Evolutionary conservation across 2,329 filamentous ascomycete genomes (phyloP), one percentile per base, ranked within the genome.

Genomic region (Sporothrix mexicana): DNA sequence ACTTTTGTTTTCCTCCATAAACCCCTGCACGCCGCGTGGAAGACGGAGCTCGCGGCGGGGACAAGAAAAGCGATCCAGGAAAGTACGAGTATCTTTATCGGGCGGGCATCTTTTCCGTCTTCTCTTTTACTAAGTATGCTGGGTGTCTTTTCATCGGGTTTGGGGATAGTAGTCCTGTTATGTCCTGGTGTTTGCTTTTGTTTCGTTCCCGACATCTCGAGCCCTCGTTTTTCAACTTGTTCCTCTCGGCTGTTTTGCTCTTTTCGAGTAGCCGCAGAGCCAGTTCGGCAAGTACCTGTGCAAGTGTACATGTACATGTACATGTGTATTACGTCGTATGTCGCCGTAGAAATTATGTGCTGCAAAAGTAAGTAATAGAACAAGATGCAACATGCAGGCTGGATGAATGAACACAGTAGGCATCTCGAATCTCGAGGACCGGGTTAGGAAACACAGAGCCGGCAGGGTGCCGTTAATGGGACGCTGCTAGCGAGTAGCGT

Each of bases 401-500:
- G 10, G 51, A 53, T 20, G 5, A 53, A 53, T 23, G 51, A 23
- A 17, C n/a, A 20, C 51, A 53, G 7, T 2, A 51, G 47, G n/a
- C 51, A 17, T 9, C 51, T 6, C 12, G 10, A 20, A 20, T 23
- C 20, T n/a, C 55, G 30, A 30, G 8, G 45, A 30, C 49, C 30
- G 9, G 66, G 47, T 53, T n/a, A 51, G 66, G 43, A 69, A 41
- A 69, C 13, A 69, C 25, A 41, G 47, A 55, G 49, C 66, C 66
- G 66, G 36, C 13, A 25, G 49, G 25, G 25, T 41, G 64, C 45
- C 23, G 45, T 55, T 25, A 41, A 69, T 55, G 49, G 15, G 66
- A 55, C 66, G 64, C 66, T 55, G 66, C 55, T 69, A 43, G 66
- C 66, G 25, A 68, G 49, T 43, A 57, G 49, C 47, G 66, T 55